These are phyloP conservation scores for Pelomyxa schiedti DNA, from an alignment of 78 protist species.

Conservation along the genomic window DNA sequence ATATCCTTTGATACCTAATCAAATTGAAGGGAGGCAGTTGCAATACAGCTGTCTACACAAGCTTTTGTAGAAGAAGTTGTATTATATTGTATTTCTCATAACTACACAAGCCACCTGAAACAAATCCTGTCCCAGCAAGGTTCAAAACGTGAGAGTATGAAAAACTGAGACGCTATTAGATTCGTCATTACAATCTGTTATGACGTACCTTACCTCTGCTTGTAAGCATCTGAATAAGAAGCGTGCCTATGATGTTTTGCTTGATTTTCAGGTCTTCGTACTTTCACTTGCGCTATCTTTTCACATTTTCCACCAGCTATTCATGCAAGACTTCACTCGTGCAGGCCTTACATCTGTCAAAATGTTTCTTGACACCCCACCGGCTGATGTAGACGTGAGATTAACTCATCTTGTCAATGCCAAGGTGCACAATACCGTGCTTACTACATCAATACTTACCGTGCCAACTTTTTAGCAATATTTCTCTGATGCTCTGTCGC, in stretches of 20 bases:
- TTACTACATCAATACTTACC: background rate
- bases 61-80: constrained; percentile 44
- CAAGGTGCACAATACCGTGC: background rate
- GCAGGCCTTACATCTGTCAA: constrained; percentile 47
- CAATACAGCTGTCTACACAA: too few species aligned
- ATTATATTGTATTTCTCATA: background rate
- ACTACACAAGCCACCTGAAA: too few species aligned
- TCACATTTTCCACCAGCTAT: background rate
- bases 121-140: background rate
- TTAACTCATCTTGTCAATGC: background rate
- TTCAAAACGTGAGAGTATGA: background rate
- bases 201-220: constrained; percentile 16
- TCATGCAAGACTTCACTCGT: constrained; percentile 37
- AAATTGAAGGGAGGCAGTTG: too few species aligned
- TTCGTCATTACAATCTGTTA: too few species aligned
- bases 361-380: background rate
- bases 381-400: background rate
- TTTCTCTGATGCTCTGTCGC: background rate
- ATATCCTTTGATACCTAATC: too few species aligned
- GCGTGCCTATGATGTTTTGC: constrained; percentile 4
- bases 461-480: background rate
- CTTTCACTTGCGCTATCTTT: background rate
- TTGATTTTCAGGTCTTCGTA: constrained; percentile 43
- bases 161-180: too few species aligned
- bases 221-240: constrained; percentile 36